Percentiles rank a stretch among this genome's conserved stretches.
These are phyloP conservation scores for Cryptococcus sp. DNA, from an alignment of 1,284 basidiomycete species.

Conservation along the genomic window DNA sequence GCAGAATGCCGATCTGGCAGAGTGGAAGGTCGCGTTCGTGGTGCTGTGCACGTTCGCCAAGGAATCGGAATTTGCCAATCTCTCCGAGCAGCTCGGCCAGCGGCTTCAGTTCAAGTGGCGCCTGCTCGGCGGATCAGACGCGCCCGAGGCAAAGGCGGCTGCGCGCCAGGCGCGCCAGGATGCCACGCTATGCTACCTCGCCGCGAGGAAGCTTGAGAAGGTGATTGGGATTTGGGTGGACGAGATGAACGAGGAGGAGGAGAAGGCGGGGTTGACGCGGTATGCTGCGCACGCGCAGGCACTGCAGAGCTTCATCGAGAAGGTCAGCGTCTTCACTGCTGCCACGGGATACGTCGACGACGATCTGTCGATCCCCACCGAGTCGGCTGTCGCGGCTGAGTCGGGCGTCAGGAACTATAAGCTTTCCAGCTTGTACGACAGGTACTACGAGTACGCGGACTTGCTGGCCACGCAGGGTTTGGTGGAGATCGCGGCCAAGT, in stretches of 20 bases:
- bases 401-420: constrained; percentile 69
- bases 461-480: constrained; percentile 86
- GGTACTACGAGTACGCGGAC: constrained; percentile 94
- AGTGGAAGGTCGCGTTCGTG: constrained; percentile 98
- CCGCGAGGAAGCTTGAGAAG: constrained; percentile 83
- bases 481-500: constrained; percentile 74
- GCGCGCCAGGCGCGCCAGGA: constrained; percentile 72
- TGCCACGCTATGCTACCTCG: constrained; percentile 88
- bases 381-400: constrained; percentile 52
- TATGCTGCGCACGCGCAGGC: constrained; percentile 87
- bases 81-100: constrained; percentile 89
- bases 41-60: constrained; percentile 93
- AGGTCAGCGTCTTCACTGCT: constrained; percentile 88
- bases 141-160: constrained; percentile 49
- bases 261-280: constrained; percentile 51
- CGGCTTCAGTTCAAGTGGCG: constrained; percentile 81
- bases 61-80: constrained; percentile 74
- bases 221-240: constrained; percentile 90
- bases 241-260: constrained; percentile 85
- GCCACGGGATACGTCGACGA: constrained; percentile 84
- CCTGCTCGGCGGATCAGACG: constrained; percentile 56
- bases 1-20: constrained; percentile 88
- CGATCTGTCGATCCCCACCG: constrained; percentile 60
- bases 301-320: constrained; percentile 92
- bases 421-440: constrained; percentile 80